Conservation (phyloP, 1,284 basidiomycete genomes). For the Cystobasidium sp. region DNA sequence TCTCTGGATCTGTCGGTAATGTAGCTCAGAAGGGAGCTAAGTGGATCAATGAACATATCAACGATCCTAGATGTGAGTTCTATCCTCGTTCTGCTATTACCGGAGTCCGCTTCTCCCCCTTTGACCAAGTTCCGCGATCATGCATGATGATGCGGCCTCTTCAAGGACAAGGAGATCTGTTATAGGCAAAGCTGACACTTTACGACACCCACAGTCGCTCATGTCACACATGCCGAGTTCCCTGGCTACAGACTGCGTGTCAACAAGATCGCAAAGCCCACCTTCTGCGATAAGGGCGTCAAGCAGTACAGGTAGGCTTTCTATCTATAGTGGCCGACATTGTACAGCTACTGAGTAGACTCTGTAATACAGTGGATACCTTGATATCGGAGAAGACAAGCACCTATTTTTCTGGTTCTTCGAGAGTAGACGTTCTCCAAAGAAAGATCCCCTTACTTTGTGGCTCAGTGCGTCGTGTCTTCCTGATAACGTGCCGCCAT, state of each 20-base stretch:
- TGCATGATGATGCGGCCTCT: constrained; percentile 1
- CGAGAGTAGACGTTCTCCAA: constrained; percentile 73
- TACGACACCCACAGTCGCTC: constrained; percentile 64
- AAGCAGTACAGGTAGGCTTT: constrained; percentile 38
- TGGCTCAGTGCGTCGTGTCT: constrained; percentile 72
- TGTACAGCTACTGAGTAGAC: constrained; percentile 76
- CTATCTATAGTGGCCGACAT: background rate
- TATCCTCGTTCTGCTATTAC: background rate
- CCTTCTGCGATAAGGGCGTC: constrained; percentile 43
- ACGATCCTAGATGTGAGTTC: constrained; percentile 36
- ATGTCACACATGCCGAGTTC: constrained; percentile 74
- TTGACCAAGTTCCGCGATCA: background rate
- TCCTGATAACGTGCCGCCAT: constrained; percentile 56
- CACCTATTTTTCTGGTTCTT: constrained; percentile 77
- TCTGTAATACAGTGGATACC: constrained; percentile 81
- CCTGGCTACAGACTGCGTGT: constrained; percentile 71
- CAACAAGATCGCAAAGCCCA: constrained; percentile 62
- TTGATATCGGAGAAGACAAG: constrained; percentile 82
- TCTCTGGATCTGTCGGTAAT: constrained; percentile 20
- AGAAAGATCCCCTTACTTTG: constrained; percentile 76
- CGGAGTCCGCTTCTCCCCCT: background rate
- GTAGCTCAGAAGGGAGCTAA: constrained; percentile 34
- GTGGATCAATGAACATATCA: constrained; percentile 39
- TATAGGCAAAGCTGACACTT: background rate
- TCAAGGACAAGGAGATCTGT: background rate